These are phyloP conservation scores for Nothopassalora personata DNA, from an alignment of 2,329 filamentous ascomycete genomes.

Conservation along the genomic window DNA sequence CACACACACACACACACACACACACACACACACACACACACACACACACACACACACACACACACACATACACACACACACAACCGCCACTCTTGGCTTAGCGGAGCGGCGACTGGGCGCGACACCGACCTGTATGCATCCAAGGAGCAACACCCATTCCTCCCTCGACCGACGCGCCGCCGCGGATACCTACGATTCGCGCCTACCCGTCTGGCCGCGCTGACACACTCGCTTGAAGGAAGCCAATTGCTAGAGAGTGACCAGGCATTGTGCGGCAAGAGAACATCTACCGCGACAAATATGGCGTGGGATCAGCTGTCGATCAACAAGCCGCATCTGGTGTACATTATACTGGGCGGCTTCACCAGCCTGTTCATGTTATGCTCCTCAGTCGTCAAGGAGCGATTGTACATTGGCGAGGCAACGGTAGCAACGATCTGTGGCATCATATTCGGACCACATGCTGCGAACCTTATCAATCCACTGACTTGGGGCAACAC, in stretches of 20 bases:
- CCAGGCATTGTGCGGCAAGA: background rate
- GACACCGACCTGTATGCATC: constrained; percentile 13
- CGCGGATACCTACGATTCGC: constrained; percentile 16
- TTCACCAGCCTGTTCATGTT: constrained; percentile 99
- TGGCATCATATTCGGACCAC: constrained; percentile 82
- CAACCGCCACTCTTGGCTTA: constrained; percentile 19
- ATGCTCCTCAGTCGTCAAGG: constrained; percentile 95
- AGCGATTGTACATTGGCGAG: constrained; percentile 97
- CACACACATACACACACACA: background rate
- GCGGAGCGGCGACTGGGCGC: constrained; percentile 35
- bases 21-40: background rate
- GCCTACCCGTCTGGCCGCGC: constrained; percentile 14
- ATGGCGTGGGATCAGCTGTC: constrained; percentile 45
- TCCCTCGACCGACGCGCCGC: constrained; percentile 7
- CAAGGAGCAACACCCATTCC: background rate
- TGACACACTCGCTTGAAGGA: background rate
- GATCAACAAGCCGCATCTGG: constrained; percentile 92
- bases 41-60: background rate
- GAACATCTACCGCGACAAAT: constrained; percentile 2
- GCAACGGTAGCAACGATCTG: constrained; percentile 87
- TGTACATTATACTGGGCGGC: constrained; percentile 95
- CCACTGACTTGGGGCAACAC: constrained; percentile 72
- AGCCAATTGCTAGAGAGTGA: background rate
- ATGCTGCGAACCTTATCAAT: constrained; percentile 75
- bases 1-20: background rate